phyloP scores from a whole-genome alignment of 2,329 filamentous ascomycete species.

The Cordyceps cateniannulata region DNA sequence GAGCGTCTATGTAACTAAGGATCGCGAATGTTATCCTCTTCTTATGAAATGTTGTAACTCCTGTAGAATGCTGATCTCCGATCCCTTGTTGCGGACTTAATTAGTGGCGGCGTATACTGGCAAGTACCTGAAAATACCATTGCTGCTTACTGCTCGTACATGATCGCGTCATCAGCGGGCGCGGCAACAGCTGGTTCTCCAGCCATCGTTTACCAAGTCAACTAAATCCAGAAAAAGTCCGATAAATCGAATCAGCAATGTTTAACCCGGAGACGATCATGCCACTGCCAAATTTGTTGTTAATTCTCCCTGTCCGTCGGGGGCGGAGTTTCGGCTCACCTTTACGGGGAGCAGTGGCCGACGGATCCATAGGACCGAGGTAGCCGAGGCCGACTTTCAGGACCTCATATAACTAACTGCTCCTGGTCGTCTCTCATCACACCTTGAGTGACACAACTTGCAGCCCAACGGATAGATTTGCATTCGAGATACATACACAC shows the following conservation, averaged over 20 bases:
- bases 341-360: neutral
- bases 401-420: neutral
- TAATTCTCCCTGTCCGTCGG: neutral
- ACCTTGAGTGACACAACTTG: neutral
- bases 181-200: neutral
- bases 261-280: neutral
- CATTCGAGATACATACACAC: neutral
- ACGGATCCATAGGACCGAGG: neutral
- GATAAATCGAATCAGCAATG: neutral
- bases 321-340: conserved; percentile 2
- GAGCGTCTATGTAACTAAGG: too few species aligned
- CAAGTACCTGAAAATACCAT: too few species aligned
- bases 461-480: neutral
- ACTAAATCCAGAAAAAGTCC: neutral
- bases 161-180: conserved; percentile 6
- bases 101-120: too few species aligned
- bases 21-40: too few species aligned
- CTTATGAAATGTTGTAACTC: too few species aligned
- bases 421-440: neutral
- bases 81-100: too few species aligned
- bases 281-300: neutral
- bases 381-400: conserved; percentile 2
- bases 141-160: neutral
- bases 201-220: neutral
- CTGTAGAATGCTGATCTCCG: neutral